Conservation (phyloP, 495 filamentous ascomycete genomes). For the Hypoxylon lienhwacheense region DNA sequence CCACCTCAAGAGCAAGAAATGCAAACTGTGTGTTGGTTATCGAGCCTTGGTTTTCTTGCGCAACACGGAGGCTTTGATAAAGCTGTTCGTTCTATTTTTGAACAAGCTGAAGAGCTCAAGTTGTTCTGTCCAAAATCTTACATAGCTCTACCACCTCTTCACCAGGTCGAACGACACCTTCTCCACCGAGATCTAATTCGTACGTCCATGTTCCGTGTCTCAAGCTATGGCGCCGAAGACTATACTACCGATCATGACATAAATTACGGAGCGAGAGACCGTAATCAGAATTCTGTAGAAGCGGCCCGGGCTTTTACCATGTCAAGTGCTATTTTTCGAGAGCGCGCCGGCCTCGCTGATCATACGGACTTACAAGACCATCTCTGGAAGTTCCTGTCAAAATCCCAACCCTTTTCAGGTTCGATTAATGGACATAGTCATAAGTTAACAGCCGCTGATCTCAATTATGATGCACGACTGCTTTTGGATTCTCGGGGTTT, state of each 20-base stretch:
- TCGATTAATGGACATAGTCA: too few species aligned
- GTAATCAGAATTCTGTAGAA: conserved; percentile 2
- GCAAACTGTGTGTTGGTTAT: conserved; percentile 36
- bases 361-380: background rate
- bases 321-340: conserved; percentile 14
- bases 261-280: conserved; percentile 38
- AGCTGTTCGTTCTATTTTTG: conserved; percentile 46
- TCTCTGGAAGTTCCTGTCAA: background rate
- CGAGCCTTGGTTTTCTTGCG: conserved; percentile 45
- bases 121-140: conserved; percentile 27
- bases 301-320: conserved; percentile 10
- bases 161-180: conserved; percentile 25
- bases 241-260: conserved; percentile 43
- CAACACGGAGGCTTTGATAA: conserved; percentile 56
- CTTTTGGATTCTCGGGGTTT: conserved; percentile 17
- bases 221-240: conserved; percentile 57
- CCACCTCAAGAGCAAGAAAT: conserved; percentile 28
- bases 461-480: conserved; percentile 20
- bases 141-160: background rate
- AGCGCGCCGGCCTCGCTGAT: background rate
- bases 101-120: conserved; percentile 42
- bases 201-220: conserved; percentile 50
- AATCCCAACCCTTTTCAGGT: background rate
- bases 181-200: conserved; percentile 50
- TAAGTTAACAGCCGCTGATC: background rate